Conservation (phyloP, 23 red algal genomes). For the Gracilaria domingensis region DNA sequence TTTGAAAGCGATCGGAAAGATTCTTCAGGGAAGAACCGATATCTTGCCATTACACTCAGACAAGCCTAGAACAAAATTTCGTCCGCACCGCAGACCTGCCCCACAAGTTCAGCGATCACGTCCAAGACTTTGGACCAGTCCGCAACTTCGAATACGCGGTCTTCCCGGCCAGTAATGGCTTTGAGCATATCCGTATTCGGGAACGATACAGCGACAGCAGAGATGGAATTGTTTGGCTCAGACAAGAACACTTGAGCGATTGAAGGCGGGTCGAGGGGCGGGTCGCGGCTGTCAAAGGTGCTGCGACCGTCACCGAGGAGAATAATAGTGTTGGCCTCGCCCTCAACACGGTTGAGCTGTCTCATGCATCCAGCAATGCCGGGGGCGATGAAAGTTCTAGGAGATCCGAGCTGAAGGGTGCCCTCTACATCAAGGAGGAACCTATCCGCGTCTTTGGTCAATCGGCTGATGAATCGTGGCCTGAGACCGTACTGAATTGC, state of each 20-base stretch:
- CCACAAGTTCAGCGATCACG: slow-evolving; percentile 10
- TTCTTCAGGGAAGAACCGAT: not conserved
- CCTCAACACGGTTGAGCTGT: not conserved
- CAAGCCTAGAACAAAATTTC: not conserved
- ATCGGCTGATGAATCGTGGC: not conserved
- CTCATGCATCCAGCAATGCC: slow-evolving; percentile 33
- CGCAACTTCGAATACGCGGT: slow-evolving; percentile 12
- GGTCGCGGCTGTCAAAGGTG: slow-evolving; percentile 28
- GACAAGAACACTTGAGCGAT: not conserved
- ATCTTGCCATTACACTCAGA: not conserved
- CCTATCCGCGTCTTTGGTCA: not conserved
- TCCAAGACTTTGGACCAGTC: slow-evolving; percentile 18
- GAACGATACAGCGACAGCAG: slow-evolving; percentile 8
- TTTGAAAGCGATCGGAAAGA: too few relatives aligned
- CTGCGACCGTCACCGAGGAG: slow-evolving; percentile 57
- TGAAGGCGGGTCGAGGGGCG: slow-evolving; percentile 30
- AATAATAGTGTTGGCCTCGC: slow-evolving; percentile 38
- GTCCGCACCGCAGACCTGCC: slow-evolving; percentile 9
- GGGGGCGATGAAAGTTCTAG: slow-evolving; percentile 43
- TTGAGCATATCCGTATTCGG: slow-evolving; percentile 7
- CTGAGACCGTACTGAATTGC: slow-evolving; percentile 37
- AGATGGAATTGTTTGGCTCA: slow-evolving; percentile 23
- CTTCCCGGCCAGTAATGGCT: slow-evolving; percentile 1
- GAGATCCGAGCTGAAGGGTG: slow-evolving; percentile 9
- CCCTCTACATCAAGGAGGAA: not conserved